Conservation (phyloP, 345 rosid species). For the Anacardium occidentale region DNA sequence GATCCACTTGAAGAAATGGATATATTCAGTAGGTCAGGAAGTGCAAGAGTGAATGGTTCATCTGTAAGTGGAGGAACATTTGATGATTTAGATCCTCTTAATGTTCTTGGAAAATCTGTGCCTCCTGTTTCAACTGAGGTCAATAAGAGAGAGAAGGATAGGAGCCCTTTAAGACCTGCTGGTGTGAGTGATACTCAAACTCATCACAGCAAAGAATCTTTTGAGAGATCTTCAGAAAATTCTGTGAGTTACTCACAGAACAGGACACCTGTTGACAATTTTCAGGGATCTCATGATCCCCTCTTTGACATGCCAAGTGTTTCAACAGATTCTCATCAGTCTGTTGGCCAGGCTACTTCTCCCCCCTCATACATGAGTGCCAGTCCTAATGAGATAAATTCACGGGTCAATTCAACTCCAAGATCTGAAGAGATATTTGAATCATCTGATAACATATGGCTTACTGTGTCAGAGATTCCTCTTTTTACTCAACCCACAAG, state of each 20-base stretch:
- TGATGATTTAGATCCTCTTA: conserved; percentile 69
- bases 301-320: conserved; percentile 41
- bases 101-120: conserved; percentile 54
- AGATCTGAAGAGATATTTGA: conserved; percentile 52
- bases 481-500: conserved; percentile 77
- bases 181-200: conserved; percentile 40
- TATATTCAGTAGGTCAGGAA: conserved; percentile 42
- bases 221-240: conserved; percentile 37
- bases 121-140: conserved; percentile 45
- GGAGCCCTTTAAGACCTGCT: conserved; percentile 46
- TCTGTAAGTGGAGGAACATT: conserved; percentile 41
- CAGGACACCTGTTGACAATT: conserved; percentile 41
- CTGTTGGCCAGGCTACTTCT: conserved; percentile 43
- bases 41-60: conserved; percentile 38
- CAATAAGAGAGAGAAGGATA: conserved; percentile 47
- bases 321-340: conserved; percentile 34
- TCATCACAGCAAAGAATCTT: conserved; percentile 38
- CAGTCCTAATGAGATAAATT: conserved; percentile 36
- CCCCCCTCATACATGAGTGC: conserved; percentile 45
- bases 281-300: conserved; percentile 45
- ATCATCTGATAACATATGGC: conserved; percentile 78
- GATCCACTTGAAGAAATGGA: conserved; percentile 55
- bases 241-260: conserved; percentile 37
- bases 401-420: conserved; percentile 38
- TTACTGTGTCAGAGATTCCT: conserved; percentile 90